These are phyloP conservation scores for Fusarium sp. DNA, from an alignment of 2,329 filamentous ascomycete species.

Conservation along the genomic window DNA sequence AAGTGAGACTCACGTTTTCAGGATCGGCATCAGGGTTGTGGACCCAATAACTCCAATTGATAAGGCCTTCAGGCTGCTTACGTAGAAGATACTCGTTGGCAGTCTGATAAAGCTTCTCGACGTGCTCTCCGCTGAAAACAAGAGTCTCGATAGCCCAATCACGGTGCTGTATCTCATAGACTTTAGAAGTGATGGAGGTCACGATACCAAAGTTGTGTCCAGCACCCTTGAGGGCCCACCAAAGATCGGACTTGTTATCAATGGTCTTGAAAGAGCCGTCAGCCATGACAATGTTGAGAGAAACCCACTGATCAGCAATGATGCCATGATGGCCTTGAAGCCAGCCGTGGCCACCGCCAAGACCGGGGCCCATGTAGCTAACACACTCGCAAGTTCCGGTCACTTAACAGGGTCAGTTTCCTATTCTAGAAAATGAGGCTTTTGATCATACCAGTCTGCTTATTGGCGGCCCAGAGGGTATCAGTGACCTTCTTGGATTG, in stretches of 20 bases:
- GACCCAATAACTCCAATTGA: constrained; percentile 65
- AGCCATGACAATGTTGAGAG: constrained; percentile 52
- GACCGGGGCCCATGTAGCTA: constrained; percentile 49
- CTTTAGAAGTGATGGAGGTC: constrained; percentile 50
- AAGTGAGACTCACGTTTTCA: constrained; percentile 50
- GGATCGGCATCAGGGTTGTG: constrained; percentile 58
- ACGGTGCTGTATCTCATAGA: constrained; percentile 47
- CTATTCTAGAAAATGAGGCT: too few relatives aligned
- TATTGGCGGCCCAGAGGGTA: constrained; percentile 63
- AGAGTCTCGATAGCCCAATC: constrained; percentile 54
- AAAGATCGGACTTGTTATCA: constrained; percentile 50
- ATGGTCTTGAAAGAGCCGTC: constrained; percentile 47
- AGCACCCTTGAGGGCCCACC: constrained; percentile 54
- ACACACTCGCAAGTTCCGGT: constrained; percentile 49
- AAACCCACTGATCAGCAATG: constrained; percentile 53
- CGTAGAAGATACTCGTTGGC: constrained; percentile 61
- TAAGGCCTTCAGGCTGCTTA: constrained; percentile 59
- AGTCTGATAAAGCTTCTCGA: constrained; percentile 61
- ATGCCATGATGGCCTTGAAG: constrained; percentile 51
- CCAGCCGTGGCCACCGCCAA: constrained; percentile 52
- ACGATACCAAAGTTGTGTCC: constrained; percentile 55
- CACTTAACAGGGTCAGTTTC: constrained; percentile 21
- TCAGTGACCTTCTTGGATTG: constrained; percentile 62
- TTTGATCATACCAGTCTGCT: constrained; percentile 60
- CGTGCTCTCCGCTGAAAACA: constrained; percentile 62